Conservation (phyloP, 768 basidiomycete species). For the Pulveroboletus ravenelii region DNA sequence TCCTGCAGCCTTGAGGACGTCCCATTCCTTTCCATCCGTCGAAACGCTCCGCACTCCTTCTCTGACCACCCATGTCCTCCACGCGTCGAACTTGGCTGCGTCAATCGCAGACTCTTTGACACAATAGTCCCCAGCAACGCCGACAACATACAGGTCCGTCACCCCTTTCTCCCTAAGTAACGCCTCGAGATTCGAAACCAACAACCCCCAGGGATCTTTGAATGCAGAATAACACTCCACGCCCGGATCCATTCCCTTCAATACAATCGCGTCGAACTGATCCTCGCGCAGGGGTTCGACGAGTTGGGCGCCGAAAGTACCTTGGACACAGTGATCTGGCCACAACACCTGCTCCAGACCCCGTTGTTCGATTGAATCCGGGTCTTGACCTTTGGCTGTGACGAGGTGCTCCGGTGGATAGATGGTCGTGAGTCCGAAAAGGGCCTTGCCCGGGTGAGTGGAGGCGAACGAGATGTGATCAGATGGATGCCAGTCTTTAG, state of each 20-base stretch:
- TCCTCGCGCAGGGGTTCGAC: slow-evolving; percentile 46
- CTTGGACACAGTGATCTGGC: slow-evolving; percentile 76
- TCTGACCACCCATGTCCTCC: slow-evolving; percentile 46
- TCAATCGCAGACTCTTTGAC: slow-evolving; percentile 59
- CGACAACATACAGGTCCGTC: slow-evolving; percentile 57
- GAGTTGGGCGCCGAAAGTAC: slow-evolving; percentile 55
- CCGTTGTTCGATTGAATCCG: slow-evolving; percentile 14
- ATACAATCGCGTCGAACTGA: slow-evolving; percentile 39
- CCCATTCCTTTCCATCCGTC: slow-evolving; percentile 33
- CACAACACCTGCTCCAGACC: slow-evolving; percentile 57
- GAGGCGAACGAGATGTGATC: slow-evolving; percentile 72
- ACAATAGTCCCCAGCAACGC: slow-evolving; percentile 78
- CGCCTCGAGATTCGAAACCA: slow-evolving; percentile 44
- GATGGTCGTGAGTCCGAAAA: slow-evolving; percentile 40
- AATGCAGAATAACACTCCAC: slow-evolving; percentile 86
- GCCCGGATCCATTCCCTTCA: slow-evolving; percentile 51
- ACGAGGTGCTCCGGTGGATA: slow-evolving; percentile 30
- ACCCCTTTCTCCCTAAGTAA: slow-evolving; percentile 40
- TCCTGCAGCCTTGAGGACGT: slow-evolving; percentile 34
- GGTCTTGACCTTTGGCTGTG: slow-evolving; percentile 24
- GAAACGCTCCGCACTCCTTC: slow-evolving; percentile 45
- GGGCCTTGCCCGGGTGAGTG: slow-evolving; percentile 35
- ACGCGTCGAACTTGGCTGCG: slow-evolving; percentile 40
- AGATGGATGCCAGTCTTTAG: slow-evolving; percentile 55
- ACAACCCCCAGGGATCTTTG: slow-evolving; percentile 48